Percentiles rank a stretch among this genome's conserved stretches.
Conservation (phyloP, 768 basidiomycete species). For the Porphyrellus cyaneotinctus region DNA sequence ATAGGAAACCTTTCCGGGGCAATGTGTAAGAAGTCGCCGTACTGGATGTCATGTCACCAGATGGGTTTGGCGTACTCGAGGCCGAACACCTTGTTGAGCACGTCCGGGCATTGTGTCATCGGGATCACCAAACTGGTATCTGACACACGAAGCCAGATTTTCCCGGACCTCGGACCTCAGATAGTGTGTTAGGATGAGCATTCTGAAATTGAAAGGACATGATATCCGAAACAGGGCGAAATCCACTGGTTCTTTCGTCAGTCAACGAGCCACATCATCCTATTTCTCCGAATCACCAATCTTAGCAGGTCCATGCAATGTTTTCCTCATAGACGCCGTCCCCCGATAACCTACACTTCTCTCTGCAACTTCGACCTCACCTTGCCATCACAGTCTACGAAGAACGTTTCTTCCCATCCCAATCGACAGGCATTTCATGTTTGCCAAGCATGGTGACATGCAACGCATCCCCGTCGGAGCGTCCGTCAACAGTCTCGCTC, state of each 20-base stretch:
- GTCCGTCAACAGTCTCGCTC: not conserved
- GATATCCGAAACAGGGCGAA: not conserved
- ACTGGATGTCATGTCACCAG: too few relatives aligned
- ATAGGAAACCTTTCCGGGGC: too few relatives aligned
- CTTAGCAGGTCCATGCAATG: too few relatives aligned
- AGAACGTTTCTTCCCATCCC: not conserved
- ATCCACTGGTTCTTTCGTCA: not conserved
- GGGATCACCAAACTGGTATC: not conserved
- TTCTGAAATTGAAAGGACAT: rapidly evolving
- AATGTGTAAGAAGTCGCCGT: too few relatives aligned
- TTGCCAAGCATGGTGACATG: not conserved
- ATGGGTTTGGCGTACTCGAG: too few relatives aligned
- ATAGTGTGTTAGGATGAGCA: not conserved
- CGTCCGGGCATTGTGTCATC: too few relatives aligned
- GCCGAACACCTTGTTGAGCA: too few relatives aligned
- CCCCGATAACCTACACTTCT: not conserved
- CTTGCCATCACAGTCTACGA: not conserved
- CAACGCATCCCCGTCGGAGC: not conserved
- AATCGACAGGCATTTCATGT: not conserved
- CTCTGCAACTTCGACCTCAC: not conserved
- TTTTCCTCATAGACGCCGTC: too few relatives aligned
- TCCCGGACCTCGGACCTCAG: not conserved
- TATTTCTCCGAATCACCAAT: not conserved
- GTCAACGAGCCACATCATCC: not conserved
- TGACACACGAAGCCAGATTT: not conserved